Evolutionary conservation across 1,284 basidiomycete species (phyloP).

Genomic region (Puccinia polysora): DNA sequence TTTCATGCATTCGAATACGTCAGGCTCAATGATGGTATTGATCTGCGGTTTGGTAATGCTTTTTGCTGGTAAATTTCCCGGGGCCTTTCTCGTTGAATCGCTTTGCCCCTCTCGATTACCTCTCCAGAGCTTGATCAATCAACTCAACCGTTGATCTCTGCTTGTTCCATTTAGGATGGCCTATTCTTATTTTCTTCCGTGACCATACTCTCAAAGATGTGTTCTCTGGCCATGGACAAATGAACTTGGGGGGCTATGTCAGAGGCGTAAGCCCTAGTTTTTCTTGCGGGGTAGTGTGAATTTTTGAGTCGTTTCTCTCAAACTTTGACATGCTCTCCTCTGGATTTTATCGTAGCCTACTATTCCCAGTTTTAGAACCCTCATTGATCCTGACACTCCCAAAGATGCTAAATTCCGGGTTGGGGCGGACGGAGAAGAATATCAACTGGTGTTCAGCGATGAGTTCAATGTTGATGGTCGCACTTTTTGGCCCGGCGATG

Average conservation of each 20-base stretch:
- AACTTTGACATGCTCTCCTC: not conserved
- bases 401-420: conserved; percentile 44
- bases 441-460: conserved; percentile 53
- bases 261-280: not conserved
- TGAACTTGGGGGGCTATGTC: conserved; percentile 5
- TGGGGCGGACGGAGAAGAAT: conserved; percentile 49
- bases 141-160: not conserved
- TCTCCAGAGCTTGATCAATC: not conserved
- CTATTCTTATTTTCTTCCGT: conserved; percentile 18
- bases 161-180: conserved; percentile 24
- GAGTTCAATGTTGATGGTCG: conserved; percentile 53
- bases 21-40: conserved; percentile 16
- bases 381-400: conserved; percentile 53
- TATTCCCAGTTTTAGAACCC: conserved; percentile 24
- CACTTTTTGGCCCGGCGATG: conserved; percentile 53
- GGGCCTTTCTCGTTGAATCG: not conserved
- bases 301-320: not conserved
- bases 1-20: not conserved
- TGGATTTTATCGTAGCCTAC: conserved; percentile 9
- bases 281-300: not conserved
- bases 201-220: conserved; percentile 22
- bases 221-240: not conserved
- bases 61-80: conserved; percentile 24
- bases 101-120: not conserved
- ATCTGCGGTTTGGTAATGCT: conserved; percentile 26